Percentiles rank a stretch among this genome's conserved stretches.
Conservation (phyloP, 2,329 filamentous ascomycete genomes). For the Neophaeococcomyces mojaviensis region DNA sequence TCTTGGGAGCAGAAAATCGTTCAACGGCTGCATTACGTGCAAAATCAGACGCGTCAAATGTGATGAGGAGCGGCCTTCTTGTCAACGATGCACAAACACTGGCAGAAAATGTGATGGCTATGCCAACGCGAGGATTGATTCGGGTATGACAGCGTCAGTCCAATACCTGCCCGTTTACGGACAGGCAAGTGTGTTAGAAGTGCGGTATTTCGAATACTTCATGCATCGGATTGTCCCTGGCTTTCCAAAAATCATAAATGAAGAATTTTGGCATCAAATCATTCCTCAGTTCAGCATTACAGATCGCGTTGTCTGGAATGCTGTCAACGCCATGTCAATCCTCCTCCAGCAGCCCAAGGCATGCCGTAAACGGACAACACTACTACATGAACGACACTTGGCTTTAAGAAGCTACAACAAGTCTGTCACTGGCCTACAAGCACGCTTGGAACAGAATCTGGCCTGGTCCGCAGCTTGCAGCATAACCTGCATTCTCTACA, state of each 20-base stretch:
- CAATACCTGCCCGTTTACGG: background rate
- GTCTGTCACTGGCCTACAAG: constrained; percentile 9
- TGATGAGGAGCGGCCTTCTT: constrained; percentile 29
- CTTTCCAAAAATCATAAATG: constrained; percentile 9
- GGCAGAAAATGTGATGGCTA: constrained; percentile 35
- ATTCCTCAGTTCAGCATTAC: constrained; percentile 9
- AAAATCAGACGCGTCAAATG: constrained; percentile 18
- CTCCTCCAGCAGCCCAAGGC: constrained; percentile 11
- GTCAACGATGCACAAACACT: constrained; percentile 30
- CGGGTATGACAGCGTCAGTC: background rate
- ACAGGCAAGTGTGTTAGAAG: background rate
- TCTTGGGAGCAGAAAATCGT: background rate
- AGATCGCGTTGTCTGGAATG: constrained; percentile 11
- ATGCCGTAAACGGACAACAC: too few species aligned
- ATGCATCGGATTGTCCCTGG: constrained; percentile 11
- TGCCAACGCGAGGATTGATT: background rate
- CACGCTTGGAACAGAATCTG: constrained; percentile 1
- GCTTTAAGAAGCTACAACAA: constrained; percentile 11
- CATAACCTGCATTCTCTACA: constrained; percentile 14
- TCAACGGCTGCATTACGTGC: constrained; percentile 19
- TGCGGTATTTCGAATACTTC: constrained; percentile 14
- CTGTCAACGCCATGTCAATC: constrained; percentile 10
- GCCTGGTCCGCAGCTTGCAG: constrained; percentile 1
- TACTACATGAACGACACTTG: constrained; percentile 10
- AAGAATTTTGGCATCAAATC: constrained; percentile 11